These are phyloP conservation scores for Hypoxylon fuscum DNA, from an alignment of 495 filamentous ascomycete genomes.

Conservation along the genomic window DNA sequence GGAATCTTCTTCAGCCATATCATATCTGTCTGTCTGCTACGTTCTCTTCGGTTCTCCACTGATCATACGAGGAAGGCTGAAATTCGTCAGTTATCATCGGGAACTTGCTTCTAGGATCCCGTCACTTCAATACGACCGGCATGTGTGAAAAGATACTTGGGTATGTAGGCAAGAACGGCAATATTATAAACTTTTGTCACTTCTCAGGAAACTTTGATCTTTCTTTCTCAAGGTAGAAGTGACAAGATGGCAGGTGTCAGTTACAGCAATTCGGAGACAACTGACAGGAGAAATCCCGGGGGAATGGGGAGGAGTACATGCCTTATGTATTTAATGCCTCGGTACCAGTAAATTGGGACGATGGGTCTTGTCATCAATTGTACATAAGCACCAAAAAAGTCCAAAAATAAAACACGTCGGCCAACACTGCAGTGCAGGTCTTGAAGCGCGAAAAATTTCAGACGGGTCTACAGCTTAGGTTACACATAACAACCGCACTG, in stretches of 20 bases:
- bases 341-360: constrained; percentile 24
- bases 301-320: too few species aligned
- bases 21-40: not conserved
- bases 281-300: constrained; percentile 8
- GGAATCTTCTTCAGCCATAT: constrained; percentile 10
- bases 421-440: not conserved
- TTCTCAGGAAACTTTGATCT: too few species aligned
- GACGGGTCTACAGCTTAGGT: constrained; percentile 8
- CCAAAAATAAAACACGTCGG: constrained; percentile 12
- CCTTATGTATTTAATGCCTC: constrained; percentile 27
- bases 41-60: constrained; percentile 7
- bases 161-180: not conserved
- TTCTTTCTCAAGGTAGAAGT: too few species aligned
- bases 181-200: not conserved
- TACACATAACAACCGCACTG: too few species aligned
- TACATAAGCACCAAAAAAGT: not conserved
- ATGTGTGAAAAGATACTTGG: too few species aligned
- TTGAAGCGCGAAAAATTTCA: not conserved
- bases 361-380: constrained; percentile 7
- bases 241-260: too few species aligned
- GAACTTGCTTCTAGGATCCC: constrained; percentile 17
- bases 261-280: too few species aligned
- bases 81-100: constrained; percentile 20
- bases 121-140: too few species aligned
- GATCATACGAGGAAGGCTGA: constrained; percentile 5